Evolutionary conservation across 768 basidiomycete species (phyloP), one percentile per base, ranked within the genome.

Genomic region (Mycena filopes): DNA sequence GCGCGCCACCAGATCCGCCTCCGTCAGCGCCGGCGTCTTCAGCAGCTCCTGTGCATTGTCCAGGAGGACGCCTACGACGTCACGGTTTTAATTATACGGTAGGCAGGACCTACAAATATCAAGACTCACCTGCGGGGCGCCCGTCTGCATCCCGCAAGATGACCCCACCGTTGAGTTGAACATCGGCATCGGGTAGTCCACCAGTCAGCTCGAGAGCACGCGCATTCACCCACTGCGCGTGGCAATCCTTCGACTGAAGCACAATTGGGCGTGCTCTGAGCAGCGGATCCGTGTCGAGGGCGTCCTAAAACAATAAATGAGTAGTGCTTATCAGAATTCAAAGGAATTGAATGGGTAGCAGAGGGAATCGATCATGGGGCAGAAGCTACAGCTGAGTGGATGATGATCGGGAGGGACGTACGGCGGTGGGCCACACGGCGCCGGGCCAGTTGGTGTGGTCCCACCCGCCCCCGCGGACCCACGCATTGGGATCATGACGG

Each of bases 381-480:
- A n/a, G n/a, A n/a, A n/a, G n/a, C n/a, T n/a, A n/a, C n/a, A n/a
- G n/a, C n/a, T n/a, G n/a, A n/a, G n/a, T n/a, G n/a, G n/a, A n/a
- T n/a, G n/a, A n/a, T n/a, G n/a, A 13, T n/a, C n/a, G 15, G 16
- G 38, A 31, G 38, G 41, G n/a, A 75, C 84, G 29, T 71, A 93
- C 94, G 1, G 92, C 89, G 36, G 84, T 87, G 3, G 95, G 94
- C 69, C 94, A 96, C 21, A 80, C 73, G 7, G 80, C 74, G 16
- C 80, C 82, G 4, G 83, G 68, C 92, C 92, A 94, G 61, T 84
- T 82, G 3, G 92, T 97, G 76, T 99, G 95, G 71, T 99, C 94
- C 95, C 96, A 99, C 6, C 96, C 96, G 79, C 91, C 86, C 12
- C 95, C 96, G 68, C 89, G 82, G 47, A 98, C 85, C 92, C 94